Evolutionary conservation across 768 basidiomycete species (phyloP).

Genomic region (Tylopilus sp.): DNA sequence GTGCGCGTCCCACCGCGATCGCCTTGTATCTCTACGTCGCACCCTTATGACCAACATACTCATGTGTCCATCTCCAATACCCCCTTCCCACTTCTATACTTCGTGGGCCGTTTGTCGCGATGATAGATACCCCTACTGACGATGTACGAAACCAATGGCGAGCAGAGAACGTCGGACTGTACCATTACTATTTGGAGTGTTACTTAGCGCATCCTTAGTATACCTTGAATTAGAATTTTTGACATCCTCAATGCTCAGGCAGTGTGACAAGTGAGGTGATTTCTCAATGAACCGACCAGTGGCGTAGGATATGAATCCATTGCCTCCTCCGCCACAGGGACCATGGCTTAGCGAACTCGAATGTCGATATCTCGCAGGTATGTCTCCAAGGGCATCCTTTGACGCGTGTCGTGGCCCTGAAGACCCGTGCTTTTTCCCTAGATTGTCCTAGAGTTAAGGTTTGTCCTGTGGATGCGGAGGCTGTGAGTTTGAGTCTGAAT

Average conservation of each 20-base stretch:
- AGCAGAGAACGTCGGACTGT: slow-evolving; percentile 32
- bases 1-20: slow-evolving; percentile 7
- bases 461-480: slow-evolving; percentile 12
- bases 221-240: slow-evolving; percentile 37
- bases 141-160: slow-evolving; percentile 27
- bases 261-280: neutral
- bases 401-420: slow-evolving; percentile 17
- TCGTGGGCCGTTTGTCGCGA: slow-evolving; percentile 28
- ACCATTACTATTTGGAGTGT: slow-evolving; percentile 31
- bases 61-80: slow-evolving; percentile 20
- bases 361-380: slow-evolving; percentile 9
- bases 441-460: slow-evolving; percentile 18
- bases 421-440: slow-evolving; percentile 9
- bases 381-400: slow-evolving; percentile 13
- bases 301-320: slow-evolving; percentile 10
- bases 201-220: slow-evolving; percentile 30
- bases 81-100: slow-evolving; percentile 12
- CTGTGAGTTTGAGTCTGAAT: slow-evolving; percentile 6
- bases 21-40: slow-evolving; percentile 31
- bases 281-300: slow-evolving; percentile 2
- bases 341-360: slow-evolving; percentile 11
- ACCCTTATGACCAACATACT: slow-evolving; percentile 22
- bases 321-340: slow-evolving; percentile 23
- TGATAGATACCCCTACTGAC: slow-evolving; percentile 32
- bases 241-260: slow-evolving; percentile 9